Evolutionary conservation across 148 eudicot genomes (phyloP).

Genomic region (Fallopia convolvulus): DNA sequence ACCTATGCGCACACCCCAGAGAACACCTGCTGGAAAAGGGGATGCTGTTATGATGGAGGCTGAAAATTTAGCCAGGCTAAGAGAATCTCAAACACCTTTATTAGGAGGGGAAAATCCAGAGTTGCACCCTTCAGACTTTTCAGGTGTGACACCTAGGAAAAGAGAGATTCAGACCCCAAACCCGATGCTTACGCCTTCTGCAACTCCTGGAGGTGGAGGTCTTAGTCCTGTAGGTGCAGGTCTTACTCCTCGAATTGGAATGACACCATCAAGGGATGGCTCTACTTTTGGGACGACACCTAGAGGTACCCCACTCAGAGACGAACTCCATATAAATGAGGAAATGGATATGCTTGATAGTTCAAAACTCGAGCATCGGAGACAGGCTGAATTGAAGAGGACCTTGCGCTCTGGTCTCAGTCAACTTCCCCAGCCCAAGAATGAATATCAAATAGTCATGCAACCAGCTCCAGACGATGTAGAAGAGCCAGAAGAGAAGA

Average conservation of each 20-base stretch:
- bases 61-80: constrained; percentile 77
- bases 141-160: constrained; percentile 97
- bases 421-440: constrained; percentile 85
- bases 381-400: constrained; percentile 76
- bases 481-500: constrained; percentile 82
- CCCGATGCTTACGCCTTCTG: constrained; percentile 73
- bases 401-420: constrained; percentile 76
- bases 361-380: constrained; percentile 62
- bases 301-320: constrained; percentile 91
- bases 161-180: constrained; percentile 91
- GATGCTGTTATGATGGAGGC: constrained; percentile 99
- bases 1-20: constrained; percentile 87
- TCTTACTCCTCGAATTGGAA: constrained; percentile 73
- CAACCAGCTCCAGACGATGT: constrained; percentile 71
- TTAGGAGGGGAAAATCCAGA: constrained; percentile 95
- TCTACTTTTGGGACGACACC: constrained; percentile 77
- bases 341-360: constrained; percentile 73
- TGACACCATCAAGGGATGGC: constrained; percentile 85
- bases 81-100: constrained; percentile 92
- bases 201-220: constrained; percentile 72
- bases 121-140: constrained; percentile 93
- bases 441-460: constrained; percentile 84
- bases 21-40: constrained; percentile 94
- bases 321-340: constrained; percentile 91
- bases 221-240: constrained; percentile 54